phyloP scores from a whole-genome alignment of 495 filamentous ascomycete genomes.

The Aspergillus carlsbadensis region DNA sequence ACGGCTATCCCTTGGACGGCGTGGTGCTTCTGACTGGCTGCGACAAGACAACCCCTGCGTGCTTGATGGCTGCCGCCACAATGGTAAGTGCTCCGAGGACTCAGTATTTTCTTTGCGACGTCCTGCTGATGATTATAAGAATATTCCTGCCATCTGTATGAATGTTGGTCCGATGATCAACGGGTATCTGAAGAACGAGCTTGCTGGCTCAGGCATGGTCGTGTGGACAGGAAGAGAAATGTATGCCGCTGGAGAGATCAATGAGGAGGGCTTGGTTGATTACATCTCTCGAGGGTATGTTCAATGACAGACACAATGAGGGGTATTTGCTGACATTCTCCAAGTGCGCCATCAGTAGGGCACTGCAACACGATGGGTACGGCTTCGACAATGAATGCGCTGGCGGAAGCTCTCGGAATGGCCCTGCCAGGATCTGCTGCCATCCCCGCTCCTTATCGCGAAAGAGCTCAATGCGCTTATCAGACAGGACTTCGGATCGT shows the following conservation, averaged over 20 bases:
- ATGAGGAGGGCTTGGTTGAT: constrained; percentile 47
- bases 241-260: constrained; percentile 51
- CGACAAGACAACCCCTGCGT: constrained; percentile 57
- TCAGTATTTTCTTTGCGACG: neutral
- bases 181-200: constrained; percentile 43
- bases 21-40: constrained; percentile 58
- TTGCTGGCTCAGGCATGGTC: constrained; percentile 48
- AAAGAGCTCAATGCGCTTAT: constrained; percentile 53
- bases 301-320: neutral
- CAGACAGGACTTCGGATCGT: constrained; percentile 53
- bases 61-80: constrained; percentile 57
- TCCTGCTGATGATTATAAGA: constrained; percentile 22
- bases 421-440: constrained; percentile 54
- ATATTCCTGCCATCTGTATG: constrained; percentile 55
- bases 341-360: constrained; percentile 49
- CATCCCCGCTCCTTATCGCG: constrained; percentile 53
- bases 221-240: constrained; percentile 54
- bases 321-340: neutral
- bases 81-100: constrained; percentile 33
- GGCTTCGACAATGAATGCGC: constrained; percentile 57
- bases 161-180: constrained; percentile 59
- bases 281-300: constrained; percentile 48
- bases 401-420: constrained; percentile 57
- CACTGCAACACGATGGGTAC: constrained; percentile 61
- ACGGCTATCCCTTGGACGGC: constrained; percentile 53